Conservation (phyloP, 139 green algal species). For the Gonium pectorale region DNA sequence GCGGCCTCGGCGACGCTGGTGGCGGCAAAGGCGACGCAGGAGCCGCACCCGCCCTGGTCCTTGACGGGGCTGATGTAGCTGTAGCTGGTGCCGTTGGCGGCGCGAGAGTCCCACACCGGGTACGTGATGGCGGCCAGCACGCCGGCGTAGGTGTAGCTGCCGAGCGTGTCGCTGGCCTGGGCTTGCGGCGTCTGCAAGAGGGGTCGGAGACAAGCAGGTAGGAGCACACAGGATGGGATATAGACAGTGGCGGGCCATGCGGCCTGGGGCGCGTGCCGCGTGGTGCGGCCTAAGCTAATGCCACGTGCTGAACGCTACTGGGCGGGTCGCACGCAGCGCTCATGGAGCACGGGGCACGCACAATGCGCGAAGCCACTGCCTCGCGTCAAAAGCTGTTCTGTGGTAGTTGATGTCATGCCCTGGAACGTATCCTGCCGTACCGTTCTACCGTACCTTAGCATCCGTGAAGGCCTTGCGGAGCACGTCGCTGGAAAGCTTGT, state of each 20-base stretch:
- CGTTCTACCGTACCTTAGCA: background rate
- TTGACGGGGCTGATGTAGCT: conserved; percentile 63
- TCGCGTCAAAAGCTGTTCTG: background rate
- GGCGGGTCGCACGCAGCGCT: too few species aligned
- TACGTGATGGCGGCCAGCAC: background rate
- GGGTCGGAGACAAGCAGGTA: background rate
- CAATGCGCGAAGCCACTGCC: background rate
- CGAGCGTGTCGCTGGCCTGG: background rate
- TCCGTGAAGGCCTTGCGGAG: background rate
- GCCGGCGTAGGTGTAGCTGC: conserved; percentile 5
- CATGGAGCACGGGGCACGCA: too few species aligned
- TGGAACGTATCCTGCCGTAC: too few species aligned
- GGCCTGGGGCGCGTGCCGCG: too few species aligned
- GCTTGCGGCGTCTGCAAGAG: background rate
- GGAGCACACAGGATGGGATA: background rate
- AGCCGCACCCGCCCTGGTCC: conserved; percentile 72
- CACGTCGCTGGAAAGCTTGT: background rate
- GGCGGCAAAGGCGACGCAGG: too few species aligned
- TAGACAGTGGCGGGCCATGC: too few species aligned
- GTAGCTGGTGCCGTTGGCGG: background rate
- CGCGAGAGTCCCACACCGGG: conserved; percentile 9
- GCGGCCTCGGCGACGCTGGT: too few species aligned
- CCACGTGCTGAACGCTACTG: background rate
- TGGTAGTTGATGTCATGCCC: too few species aligned
- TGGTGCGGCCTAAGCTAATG: background rate